Evolutionary conservation across 2,329 filamentous ascomycete genomes (phyloP), one percentile per base, ranked within the genome.

Genomic region (Incumbomyces lentus): DNA sequence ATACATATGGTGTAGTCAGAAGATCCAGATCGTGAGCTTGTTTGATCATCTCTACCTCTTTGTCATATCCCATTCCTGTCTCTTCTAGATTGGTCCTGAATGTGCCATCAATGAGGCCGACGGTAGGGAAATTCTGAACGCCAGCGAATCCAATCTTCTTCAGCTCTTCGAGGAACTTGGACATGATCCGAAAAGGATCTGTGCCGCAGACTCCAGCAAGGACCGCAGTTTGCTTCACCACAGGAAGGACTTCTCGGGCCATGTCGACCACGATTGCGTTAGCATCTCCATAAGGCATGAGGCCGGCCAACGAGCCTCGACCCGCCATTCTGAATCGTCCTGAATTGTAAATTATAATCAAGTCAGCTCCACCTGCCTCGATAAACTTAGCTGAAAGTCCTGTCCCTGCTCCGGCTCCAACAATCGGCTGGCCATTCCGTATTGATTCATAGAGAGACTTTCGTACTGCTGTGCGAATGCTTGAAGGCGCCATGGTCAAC

Each of bases 261-360:
- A 85, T 85, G 30, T 83, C 79, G 1, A 84, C 64, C 0, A 85
- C 80, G 2, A 84, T 74, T 50, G 80, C 75, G 55, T 85, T 84
- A 3, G 82, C 81, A 58, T 84, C 81, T 3, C 78, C 77, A 58
- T 82, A 85, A 0, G 81, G 80, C 79, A 84, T 82, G 41, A 84
- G 62, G 0, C 82, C 82, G 0, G 82, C 81, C 10, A 85, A 63
- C 1, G 79, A 84, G 0, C 82, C 82, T 35, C 78, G 69, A 0
- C 82, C 82, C 0, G 81, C 81, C 82, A 86, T 86, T 8, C 82
- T 76, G 59, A 81, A 86, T 3, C 81, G 74, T 0, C 82, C 82
- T 32, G 76, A 81, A 62, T 85, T 85, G 68, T 85, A 85, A 55
- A 85, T 74, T 51, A 84, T 78, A 57, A 86, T 83, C 35, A 86